Conservation (phyloP, 371 early-diverging fungal genomes). For the Choanephora cucurbitarum region DNA sequence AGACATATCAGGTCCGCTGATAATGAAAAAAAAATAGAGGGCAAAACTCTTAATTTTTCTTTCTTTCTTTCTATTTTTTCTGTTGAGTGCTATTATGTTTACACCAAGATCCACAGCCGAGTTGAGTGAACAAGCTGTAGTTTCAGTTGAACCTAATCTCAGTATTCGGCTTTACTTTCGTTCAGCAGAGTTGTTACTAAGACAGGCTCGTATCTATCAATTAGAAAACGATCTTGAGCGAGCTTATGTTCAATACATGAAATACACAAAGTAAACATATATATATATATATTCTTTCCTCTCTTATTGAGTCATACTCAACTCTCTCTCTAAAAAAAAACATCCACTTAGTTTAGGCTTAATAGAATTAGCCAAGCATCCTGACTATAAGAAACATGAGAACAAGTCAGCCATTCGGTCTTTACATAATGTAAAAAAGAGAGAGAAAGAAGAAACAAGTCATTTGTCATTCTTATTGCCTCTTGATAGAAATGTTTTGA, state of each 20-base stretch:
- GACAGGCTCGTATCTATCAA: slow-evolving; percentile 58
- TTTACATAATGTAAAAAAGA: slow-evolving; percentile 32
- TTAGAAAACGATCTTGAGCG: slow-evolving; percentile 54
- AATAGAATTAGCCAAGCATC: slow-evolving; percentile 56
- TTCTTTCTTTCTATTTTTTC: slow-evolving; percentile 4
- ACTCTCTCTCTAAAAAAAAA: too few species aligned
- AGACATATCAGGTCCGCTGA: too few species aligned
- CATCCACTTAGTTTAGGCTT: slow-evolving; percentile 50
- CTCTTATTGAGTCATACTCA: too few species aligned
- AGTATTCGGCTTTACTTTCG: slow-evolving; percentile 60
- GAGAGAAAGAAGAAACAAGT: too few species aligned
- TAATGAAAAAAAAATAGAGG: background rate
- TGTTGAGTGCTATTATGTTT: slow-evolving; percentile 5
- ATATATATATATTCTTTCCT: too few species aligned
- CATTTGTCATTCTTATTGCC: background rate
- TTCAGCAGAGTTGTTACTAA: slow-evolving; percentile 52
- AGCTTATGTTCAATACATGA: slow-evolving; percentile 58
- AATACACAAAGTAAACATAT: slow-evolving; percentile 53
- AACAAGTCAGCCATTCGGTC: slow-evolving; percentile 33
- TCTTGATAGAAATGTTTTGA: slow-evolving; percentile 50
- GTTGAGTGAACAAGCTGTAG: slow-evolving; percentile 36
- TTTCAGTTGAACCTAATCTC: slow-evolving; percentile 44
- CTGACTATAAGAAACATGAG: slow-evolving; percentile 42
- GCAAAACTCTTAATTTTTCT: background rate
- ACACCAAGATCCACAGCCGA: slow-evolving; percentile 42